phyloP scores from a whole-genome alignment of 2,329 filamentous ascomycete species.

The Ophiostoma novo-ulmi region DNA sequence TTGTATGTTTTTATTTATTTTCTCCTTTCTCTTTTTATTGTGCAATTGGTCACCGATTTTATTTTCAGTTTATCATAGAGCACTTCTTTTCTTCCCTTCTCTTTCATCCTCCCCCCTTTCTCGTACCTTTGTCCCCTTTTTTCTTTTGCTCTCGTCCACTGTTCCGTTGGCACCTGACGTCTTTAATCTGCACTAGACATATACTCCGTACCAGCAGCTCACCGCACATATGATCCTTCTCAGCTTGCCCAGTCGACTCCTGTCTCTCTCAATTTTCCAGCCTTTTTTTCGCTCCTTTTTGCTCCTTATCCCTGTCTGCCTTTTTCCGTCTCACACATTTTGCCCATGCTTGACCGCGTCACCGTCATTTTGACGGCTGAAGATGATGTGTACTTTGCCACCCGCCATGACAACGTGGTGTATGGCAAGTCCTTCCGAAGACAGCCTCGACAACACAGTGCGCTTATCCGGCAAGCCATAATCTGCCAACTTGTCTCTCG shows the following conservation, averaged over 20 bases:
- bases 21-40: constrained; percentile 8
- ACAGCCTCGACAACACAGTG: not conserved
- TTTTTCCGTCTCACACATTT: not conserved
- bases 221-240: constrained; percentile 14
- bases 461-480: not conserved
- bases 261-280: not conserved
- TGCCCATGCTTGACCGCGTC: not conserved
- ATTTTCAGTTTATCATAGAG: not conserved
- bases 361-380: constrained; percentile 4
- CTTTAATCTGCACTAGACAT: not conserved
- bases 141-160: constrained; percentile 5
- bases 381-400: constrained; percentile 11
- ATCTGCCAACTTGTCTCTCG: not conserved
- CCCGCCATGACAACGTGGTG: not conserved
- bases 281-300: not conserved
- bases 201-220: not conserved
- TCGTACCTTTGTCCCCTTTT: constrained; percentile 13
- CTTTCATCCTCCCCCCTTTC: constrained; percentile 9
- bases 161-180: constrained; percentile 17
- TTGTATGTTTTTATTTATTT: not conserved
- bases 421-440: not conserved
- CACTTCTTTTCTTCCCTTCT: not conserved
- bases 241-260: constrained; percentile 8
- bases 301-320: not conserved
- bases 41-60: not conserved